A percentile compares a stretch with the other conserved stretches of the same genome.
Conservation (phyloP, 2,329 filamentous ascomycete species). For the Alternaria brassicicola region DNA sequence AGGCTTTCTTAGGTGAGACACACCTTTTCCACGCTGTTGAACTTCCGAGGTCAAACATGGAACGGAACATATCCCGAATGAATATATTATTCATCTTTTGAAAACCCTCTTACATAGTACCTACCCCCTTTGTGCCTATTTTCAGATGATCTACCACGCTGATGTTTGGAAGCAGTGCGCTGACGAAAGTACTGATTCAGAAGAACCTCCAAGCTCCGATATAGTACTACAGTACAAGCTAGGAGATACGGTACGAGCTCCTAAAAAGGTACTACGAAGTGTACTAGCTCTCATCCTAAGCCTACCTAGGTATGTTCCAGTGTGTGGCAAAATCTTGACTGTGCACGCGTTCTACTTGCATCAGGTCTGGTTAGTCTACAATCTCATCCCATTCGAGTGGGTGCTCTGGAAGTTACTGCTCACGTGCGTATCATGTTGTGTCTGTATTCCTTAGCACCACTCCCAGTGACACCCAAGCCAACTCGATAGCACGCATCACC, state of each 20-base stretch:
- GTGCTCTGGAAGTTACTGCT: not conserved
- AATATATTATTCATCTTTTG: not conserved
- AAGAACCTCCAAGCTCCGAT: not conserved
- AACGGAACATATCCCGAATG: too few relatives aligned
- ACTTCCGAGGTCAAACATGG: too few relatives aligned
- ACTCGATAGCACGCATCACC: not conserved
- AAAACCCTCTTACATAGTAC: fast-evolving
- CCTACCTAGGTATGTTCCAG: not conserved
- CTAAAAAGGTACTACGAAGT: not conserved
- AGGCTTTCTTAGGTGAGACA: not conserved
- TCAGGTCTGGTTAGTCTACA: not conserved
- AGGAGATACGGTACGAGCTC: not conserved
- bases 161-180: not conserved
- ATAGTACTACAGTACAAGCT: not conserved
- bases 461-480: not conserved
- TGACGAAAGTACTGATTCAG: not conserved
- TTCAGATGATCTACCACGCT: not conserved
- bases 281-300: not conserved
- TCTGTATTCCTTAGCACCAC: not conserved
- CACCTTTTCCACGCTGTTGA: not conserved
- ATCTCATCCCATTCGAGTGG: not conserved
- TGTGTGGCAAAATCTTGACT: too few relatives aligned
- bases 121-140: not conserved
- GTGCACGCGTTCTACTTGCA: too few relatives aligned
- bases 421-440: not conserved